phyloP scores from a whole-genome alignment of 805 yeast species.

The Yamadazyma nakazawae region DNA sequence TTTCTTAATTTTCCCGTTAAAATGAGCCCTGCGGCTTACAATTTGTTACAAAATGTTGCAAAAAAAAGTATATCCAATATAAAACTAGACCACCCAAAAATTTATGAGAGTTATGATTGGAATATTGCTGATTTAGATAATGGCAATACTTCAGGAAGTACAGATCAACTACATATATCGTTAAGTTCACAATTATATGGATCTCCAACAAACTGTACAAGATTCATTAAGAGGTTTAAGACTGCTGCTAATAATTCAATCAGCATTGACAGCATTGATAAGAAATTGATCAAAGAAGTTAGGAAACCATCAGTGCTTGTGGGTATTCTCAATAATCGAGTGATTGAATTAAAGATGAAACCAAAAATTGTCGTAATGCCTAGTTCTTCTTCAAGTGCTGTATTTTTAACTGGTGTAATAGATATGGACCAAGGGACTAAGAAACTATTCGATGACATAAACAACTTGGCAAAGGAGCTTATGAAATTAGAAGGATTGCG shows the following conservation, averaged over 20 bases:
- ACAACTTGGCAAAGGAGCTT: neutral
- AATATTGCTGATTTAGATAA: neutral
- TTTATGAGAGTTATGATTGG: constrained; percentile 8
- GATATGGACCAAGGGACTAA: neutral
- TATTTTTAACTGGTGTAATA: constrained; percentile 5
- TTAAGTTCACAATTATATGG: neutral
- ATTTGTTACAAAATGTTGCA: constrained; percentile 1
- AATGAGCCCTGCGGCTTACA: neutral
- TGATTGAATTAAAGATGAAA: neutral
- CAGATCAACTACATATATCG: neutral
- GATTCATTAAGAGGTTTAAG: neutral
- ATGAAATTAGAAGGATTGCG: neutral
- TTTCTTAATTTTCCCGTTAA: constrained; percentile 9
- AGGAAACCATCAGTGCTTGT: neutral
- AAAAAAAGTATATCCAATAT: constrained; percentile 1
- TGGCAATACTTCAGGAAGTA: neutral
- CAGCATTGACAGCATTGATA: neutral
- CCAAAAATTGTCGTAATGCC: constrained; percentile 1
- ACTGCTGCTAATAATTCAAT: neutral
- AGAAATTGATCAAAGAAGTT: neutral
- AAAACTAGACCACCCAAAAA: constrained; percentile 1
- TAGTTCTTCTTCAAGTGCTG: constrained; percentile 1
- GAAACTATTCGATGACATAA: constrained; percentile 3
- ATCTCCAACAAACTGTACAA: neutral
- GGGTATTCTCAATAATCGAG: neutral